Conservation (phyloP, 192 early-diverging fungal genomes). For the Thoreauomyces humboldtii region DNA sequence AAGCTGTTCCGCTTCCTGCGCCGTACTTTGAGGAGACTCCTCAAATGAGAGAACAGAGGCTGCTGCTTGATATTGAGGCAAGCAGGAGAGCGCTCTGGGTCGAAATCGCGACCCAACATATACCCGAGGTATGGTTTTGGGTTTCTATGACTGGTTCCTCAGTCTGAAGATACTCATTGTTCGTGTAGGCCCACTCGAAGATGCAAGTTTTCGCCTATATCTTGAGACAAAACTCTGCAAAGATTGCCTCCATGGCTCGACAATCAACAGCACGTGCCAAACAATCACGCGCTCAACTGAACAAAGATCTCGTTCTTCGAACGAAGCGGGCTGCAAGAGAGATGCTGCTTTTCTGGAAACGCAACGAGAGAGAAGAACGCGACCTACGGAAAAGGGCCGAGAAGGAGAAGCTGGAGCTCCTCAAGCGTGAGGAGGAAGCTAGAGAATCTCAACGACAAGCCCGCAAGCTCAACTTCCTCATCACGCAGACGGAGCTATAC, state of each 20-base stretch:
- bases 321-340: slow-evolving; percentile 32
- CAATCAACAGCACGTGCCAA: neutral
- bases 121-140: slow-evolving; percentile 10
- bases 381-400: slow-evolving; percentile 86
- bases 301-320: slow-evolving; percentile 16
- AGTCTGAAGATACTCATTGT: neutral
- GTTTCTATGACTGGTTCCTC: neutral
- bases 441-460: slow-evolving; percentile 79
- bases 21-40: neutral
- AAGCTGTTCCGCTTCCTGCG: too few species aligned
- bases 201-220: slow-evolving; percentile 2
- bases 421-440: slow-evolving; percentile 76
- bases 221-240: neutral
- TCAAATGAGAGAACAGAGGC: neutral
- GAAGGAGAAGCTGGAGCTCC: slow-evolving; percentile 75
- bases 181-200: slow-evolving; percentile 7
- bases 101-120: slow-evolving; percentile 5
- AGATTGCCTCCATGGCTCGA: slow-evolving; percentile 7
- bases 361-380: slow-evolving; percentile 86
- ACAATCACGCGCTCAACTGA: neutral
- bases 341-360: slow-evolving; percentile 89
- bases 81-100: slow-evolving; percentile 11
- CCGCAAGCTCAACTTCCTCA: slow-evolving; percentile 88
- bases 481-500: slow-evolving; percentile 89
- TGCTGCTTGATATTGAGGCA: neutral